Conservation (phyloP, 2,329 filamentous ascomycete genomes). For the Ambrosiella cleistominuta region DNA sequence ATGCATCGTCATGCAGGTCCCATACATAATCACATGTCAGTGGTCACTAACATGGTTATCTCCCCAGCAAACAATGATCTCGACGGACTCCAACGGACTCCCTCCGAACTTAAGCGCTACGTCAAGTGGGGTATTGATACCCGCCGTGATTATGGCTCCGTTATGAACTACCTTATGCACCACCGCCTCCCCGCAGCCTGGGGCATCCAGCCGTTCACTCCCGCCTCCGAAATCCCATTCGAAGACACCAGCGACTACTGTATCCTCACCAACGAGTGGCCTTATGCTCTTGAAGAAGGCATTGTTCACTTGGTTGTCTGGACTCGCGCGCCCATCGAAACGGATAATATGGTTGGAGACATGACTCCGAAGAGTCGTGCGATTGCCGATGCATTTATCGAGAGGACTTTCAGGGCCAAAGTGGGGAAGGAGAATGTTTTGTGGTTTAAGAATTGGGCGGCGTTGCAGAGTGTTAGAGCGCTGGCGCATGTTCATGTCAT, state of each 20-base stretch:
- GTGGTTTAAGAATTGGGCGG: conserved; percentile 93
- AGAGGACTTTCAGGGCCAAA: conserved; percentile 45
- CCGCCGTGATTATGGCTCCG: conserved; percentile 57
- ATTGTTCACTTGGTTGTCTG: conserved; percentile 79
- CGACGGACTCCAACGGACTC: conserved; percentile 58
- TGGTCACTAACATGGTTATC: not conserved
- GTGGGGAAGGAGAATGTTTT: conserved; percentile 40
- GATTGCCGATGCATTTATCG: conserved; percentile 51
- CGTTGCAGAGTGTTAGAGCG: conserved; percentile 70
- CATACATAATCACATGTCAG: not conserved
- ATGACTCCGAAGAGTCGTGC: conserved; percentile 49
- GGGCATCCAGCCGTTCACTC: conserved; percentile 41
- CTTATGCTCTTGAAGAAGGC: conserved; percentile 53
- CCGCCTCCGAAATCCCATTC: conserved; percentile 33
- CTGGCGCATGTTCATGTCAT: conserved; percentile 81
- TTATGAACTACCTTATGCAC: conserved; percentile 59
- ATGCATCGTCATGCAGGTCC: no score
- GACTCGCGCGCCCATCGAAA: conserved; percentile 67
- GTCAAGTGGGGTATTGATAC: conserved; percentile 57
- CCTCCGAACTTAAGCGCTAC: conserved; percentile 65
- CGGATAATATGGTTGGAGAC: conserved; percentile 52
- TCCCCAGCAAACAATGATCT: conserved; percentile 39
- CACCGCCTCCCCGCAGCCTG: conserved; percentile 52
- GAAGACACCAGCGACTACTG: conserved; percentile 39
- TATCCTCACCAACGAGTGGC: conserved; percentile 83